Percentiles rank a stretch among this genome's conserved stretches.
These are phyloP conservation scores for Hypoxylon rickii DNA, from an alignment of 495 filamentous ascomycete species.

Conservation along the genomic window DNA sequence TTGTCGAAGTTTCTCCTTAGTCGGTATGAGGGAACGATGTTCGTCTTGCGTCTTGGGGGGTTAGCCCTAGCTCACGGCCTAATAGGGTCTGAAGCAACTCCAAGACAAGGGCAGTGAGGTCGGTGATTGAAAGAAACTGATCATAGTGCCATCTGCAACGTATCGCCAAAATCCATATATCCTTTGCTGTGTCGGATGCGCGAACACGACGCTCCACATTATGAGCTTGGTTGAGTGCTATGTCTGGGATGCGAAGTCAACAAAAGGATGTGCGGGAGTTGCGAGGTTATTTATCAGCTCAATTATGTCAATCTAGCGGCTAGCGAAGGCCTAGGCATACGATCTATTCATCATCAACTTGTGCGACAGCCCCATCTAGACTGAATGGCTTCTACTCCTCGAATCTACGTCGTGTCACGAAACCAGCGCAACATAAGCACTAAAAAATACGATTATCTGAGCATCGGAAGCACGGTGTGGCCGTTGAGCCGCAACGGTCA, in stretches of 20 bases:
- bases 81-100: background rate
- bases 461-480: conserved; percentile 6
- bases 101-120: background rate
- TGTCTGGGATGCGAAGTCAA: no score
- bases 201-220: no score
- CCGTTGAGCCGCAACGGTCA: conserved; percentile 12
- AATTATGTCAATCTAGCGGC: background rate
- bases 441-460: conserved; percentile 11
- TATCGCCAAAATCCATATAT: no score
- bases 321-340: background rate
- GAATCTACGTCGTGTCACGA: conserved; percentile 22
- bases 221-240: no score
- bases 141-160: no score
- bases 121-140: background rate
- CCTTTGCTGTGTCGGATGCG: no score
- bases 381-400: conserved; percentile 6
- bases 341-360: conserved; percentile 6
- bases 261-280: no score
- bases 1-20: background rate
- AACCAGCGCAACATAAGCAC: conserved; percentile 19
- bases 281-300: no score
- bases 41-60: no score
- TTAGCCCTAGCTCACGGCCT: background rate
- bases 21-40: background rate
- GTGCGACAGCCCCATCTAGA: conserved; percentile 34